phyloP scores from a whole-genome alignment of 2,329 filamentous ascomycete genomes.

The Pseudogymnoascus sp. region DNA sequence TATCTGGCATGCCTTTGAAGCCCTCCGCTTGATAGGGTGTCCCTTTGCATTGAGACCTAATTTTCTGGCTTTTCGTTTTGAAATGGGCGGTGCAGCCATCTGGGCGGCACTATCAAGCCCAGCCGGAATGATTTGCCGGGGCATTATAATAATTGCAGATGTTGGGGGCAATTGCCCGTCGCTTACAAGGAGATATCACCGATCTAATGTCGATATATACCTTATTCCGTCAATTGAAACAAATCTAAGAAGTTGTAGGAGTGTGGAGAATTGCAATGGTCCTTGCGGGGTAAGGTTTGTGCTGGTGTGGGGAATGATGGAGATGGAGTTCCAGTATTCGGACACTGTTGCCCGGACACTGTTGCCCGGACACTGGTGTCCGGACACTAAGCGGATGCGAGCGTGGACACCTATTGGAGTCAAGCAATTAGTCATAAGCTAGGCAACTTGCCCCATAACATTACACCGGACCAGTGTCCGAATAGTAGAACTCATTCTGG shows the following conservation, averaged over 20 bases:
- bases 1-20: background rate
- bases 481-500: too few species aligned
- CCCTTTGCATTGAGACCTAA: background rate
- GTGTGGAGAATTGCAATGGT: background rate
- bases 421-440: too few species aligned
- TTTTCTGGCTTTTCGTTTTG: constrained; percentile 2
- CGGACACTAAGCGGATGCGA: too few species aligned
- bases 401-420: too few species aligned
- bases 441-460: too few species aligned
- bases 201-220: background rate
- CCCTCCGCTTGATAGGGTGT: background rate
- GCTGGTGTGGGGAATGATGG: background rate
- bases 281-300: background rate
- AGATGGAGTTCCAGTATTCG: background rate
- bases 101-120: background rate
- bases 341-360: too few species aligned
- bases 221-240: background rate
- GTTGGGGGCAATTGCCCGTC: background rate
- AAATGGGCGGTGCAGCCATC: background rate
- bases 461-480: too few species aligned
- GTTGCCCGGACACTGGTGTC: too few species aligned
- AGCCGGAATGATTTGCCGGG: background rate
- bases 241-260: background rate
- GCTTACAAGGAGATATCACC: background rate
- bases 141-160: background rate